phyloP scores from a whole-genome alignment of 768 basidiomycete genomes.

The Pulveroboletus ravenelii region DNA sequence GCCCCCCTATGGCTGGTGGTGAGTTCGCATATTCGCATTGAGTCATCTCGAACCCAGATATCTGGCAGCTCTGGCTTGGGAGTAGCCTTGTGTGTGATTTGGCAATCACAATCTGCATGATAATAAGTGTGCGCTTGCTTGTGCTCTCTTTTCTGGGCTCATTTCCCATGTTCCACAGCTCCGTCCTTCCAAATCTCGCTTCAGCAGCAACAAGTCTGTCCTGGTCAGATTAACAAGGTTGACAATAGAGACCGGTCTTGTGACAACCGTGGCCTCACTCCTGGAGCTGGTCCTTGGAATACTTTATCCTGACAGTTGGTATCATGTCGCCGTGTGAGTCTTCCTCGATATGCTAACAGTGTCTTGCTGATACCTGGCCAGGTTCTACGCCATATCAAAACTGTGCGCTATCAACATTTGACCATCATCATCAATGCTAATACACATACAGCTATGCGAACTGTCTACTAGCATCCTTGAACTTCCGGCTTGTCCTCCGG shows the following conservation, averaged over 20 bases:
- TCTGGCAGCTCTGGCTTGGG: slow-evolving; percentile 19
- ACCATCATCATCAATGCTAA: not conserved
- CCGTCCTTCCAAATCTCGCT: slow-evolving; percentile 5
- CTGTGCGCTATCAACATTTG: slow-evolving; percentile 1
- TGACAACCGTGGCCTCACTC: slow-evolving; percentile 17
- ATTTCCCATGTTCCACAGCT: slow-evolving; percentile 7
- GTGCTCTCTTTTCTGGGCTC: not conserved
- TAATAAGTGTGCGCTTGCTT: slow-evolving; percentile 4
- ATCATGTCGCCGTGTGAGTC: slow-evolving; percentile 20
- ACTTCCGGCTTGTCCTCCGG: slow-evolving; percentile 11
- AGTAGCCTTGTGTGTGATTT: slow-evolving; percentile 16
- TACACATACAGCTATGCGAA: slow-evolving; percentile 12
- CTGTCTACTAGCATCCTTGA: slow-evolving; percentile 15
- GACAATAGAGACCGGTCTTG: slow-evolving; percentile 22
- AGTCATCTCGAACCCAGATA: not conserved
- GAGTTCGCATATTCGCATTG: not conserved
- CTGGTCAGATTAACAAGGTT: slow-evolving; percentile 15
- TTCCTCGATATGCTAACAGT: not conserved
- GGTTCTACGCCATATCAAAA: slow-evolving; percentile 14
- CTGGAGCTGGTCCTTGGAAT: slow-evolving; percentile 14
- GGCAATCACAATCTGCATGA: slow-evolving; percentile 20
- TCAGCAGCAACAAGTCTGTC: not conserved
- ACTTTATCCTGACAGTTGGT: not conserved
- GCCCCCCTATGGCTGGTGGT: slow-evolving; percentile 10
- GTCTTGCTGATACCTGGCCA: not conserved